Conservation (phyloP, 1,139 yeast genomes). For the Suhomyces wounanorum region DNA sequence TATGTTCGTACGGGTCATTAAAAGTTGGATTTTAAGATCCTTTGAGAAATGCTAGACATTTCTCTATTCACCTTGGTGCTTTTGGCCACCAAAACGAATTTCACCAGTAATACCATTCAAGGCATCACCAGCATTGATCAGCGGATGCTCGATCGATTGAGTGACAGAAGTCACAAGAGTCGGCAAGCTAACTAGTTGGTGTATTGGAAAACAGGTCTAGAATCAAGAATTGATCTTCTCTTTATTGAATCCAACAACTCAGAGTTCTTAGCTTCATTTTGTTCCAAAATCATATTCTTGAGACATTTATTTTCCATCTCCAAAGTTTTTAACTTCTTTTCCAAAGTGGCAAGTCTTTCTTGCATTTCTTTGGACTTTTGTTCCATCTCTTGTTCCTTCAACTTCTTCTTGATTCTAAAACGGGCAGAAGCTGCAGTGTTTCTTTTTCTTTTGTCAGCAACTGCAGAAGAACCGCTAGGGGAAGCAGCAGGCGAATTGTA, state of each 20-base stretch:
- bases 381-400: constrained; percentile 81
- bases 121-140: constrained; percentile 3
- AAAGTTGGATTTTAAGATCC: constrained; percentile 42
- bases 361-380: constrained; percentile 47
- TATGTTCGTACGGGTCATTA: constrained; percentile 31
- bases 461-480: constrained; percentile 16
- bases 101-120: not conserved
- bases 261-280: constrained; percentile 44
- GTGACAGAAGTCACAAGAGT: not conserved
- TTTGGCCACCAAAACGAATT: constrained; percentile 1
- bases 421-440: constrained; percentile 84
- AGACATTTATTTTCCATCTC: constrained; percentile 84
- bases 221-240: constrained; percentile 39
- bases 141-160: constrained; percentile 1
- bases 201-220: constrained; percentile 34
- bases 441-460: constrained; percentile 60
- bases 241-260: constrained; percentile 45
- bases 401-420: constrained; percentile 76
- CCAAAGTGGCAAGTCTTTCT: constrained; percentile 40
- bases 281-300: constrained; percentile 50
- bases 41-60: constrained; percentile 1
- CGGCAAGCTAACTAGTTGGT: constrained; percentile 23
- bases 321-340: constrained; percentile 47
- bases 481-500: constrained; percentile 14
- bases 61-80: not conserved